Conservation (phyloP, 108 stramenopile genomes). For the Schizochytrium sp. region DNA sequence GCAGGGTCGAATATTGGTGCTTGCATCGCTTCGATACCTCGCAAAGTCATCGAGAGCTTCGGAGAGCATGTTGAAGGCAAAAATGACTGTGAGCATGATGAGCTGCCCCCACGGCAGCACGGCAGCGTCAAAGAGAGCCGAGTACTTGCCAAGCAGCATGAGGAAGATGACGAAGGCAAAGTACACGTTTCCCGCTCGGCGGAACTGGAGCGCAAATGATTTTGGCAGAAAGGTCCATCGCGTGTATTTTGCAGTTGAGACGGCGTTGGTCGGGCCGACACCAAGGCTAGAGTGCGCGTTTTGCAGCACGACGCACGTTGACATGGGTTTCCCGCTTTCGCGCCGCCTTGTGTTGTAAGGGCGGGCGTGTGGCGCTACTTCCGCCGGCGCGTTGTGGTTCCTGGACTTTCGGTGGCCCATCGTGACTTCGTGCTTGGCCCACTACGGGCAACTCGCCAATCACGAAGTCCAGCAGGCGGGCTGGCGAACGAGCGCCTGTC, state of each 20-base stretch:
- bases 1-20: constrained; percentile 46
- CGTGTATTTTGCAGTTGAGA: neutral
- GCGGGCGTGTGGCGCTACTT: no score
- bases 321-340: no score
- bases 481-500: no score
- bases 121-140: constrained; percentile 63
- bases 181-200: constrained; percentile 75
- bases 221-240: neutral
- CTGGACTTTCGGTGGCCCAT: no score
- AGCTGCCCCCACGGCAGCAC: constrained; percentile 84
- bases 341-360: no score
- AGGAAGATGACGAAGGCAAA: constrained; percentile 83
- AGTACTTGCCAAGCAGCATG: constrained; percentile 86
- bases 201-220: neutral
- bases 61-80: constrained; percentile 72
- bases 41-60: constrained; percentile 80
- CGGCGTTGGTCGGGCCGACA: neutral
- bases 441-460: no score
- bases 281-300: neutral
- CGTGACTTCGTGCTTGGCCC: no score
- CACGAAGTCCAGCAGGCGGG: no score
- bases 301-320: no score
- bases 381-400: no score
- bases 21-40: constrained; percentile 69
- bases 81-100: constrained; percentile 71